These are phyloP conservation scores for Pythium chondricola DNA, from an alignment of 352 stramenopile genomes.

Conservation along the genomic window DNA sequence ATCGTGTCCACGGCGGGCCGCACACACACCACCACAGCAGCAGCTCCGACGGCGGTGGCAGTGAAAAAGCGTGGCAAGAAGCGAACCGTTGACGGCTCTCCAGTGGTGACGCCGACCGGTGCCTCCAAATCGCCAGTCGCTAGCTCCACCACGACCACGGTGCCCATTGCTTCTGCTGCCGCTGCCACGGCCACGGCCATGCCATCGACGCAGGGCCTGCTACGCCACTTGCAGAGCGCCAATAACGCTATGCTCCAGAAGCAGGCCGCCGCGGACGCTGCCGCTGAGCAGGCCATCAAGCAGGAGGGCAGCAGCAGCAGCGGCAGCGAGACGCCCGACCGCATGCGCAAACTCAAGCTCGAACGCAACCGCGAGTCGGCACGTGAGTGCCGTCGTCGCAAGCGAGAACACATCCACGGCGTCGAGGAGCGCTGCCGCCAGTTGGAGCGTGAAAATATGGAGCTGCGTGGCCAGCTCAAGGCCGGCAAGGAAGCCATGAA, in stretches of 20 bases:
- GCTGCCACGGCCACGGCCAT: slow-evolving; percentile 7
- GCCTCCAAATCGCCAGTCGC: not conserved
- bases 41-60: slow-evolving; percentile 8
- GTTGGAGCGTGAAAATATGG: slow-evolving; percentile 89
- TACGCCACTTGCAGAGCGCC: slow-evolving; percentile 67
- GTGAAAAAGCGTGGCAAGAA: slow-evolving; percentile 53
- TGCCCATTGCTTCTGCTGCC: not conserved
- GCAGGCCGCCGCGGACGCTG: slow-evolving; percentile 27
- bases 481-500: slow-evolving; percentile 83
- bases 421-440: slow-evolving; percentile 76
- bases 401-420: slow-evolving; percentile 78
- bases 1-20: slow-evolving; percentile 1
- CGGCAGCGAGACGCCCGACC: slow-evolving; percentile 45
- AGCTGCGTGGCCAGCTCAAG: slow-evolving; percentile 87
- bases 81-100: slow-evolving; percentile 32
- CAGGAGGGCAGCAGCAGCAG: slow-evolving; percentile 44
- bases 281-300: slow-evolving; percentile 36
- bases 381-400: slow-evolving; percentile 86
- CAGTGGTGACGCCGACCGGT: not conserved
- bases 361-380: slow-evolving; percentile 91
- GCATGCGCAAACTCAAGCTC: slow-evolving; percentile 80
- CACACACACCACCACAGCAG: slow-evolving; percentile 3
- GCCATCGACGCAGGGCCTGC: slow-evolving; percentile 38
- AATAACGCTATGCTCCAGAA: slow-evolving; percentile 67
- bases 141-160: not conserved